Base-by-base conservation (phyloP, 345 rosid genomes). In the Ceriops zippeliana region DNA sequence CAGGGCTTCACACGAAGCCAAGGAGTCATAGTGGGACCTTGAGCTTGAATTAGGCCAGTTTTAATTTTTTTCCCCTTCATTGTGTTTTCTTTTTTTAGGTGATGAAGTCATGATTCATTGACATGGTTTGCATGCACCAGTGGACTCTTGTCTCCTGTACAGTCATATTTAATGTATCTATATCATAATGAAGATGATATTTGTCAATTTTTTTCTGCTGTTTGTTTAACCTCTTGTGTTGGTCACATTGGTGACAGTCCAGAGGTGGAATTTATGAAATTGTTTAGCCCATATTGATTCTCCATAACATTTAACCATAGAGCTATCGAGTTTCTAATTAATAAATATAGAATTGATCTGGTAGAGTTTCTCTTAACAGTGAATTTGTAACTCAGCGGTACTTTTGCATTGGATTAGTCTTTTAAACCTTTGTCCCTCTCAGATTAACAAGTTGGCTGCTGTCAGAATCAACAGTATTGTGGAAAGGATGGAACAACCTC, bases 381-480 rank as follows among this genome's bases (percentile, higher is more conserved):
- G 31, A 10, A 31, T 31, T 30, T 69, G 35, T 63, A n/a, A 9
- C 32, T 20, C 0, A 0, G 46, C 30, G 11, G 28, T 28, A 22
- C 58, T 54, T 52, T n/a, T 31, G 38, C 19, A 59, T 63, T 49
- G 69, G 20, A 61, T 34, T 31, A 60, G 7, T 66, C 2, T 66
- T 67, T 58, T 46, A 58, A 64, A 20, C 54, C 38, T 62, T 66
- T 68, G 49, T 57, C 69, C 34, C 60, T 52, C 34, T 15, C 60
- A 76, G 80, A 76, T 76, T 42, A 76, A 58, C 42, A 76, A 76
- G 62, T 56, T 72, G 65, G 80, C 80, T 62, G 80, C 80, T 52
- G 76, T 76, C 70, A 72, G 80, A 72, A 67, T 76, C 66, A 76
- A 72, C 30, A 73, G 80, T 58, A 76, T 76, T 73, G 61, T 76